Percentiles rank a stretch among this genome's conserved stretches.
These are phyloP conservation scores for Candida andamanensis DNA, from an alignment of 805 yeast species.

Conservation along the genomic window DNA sequence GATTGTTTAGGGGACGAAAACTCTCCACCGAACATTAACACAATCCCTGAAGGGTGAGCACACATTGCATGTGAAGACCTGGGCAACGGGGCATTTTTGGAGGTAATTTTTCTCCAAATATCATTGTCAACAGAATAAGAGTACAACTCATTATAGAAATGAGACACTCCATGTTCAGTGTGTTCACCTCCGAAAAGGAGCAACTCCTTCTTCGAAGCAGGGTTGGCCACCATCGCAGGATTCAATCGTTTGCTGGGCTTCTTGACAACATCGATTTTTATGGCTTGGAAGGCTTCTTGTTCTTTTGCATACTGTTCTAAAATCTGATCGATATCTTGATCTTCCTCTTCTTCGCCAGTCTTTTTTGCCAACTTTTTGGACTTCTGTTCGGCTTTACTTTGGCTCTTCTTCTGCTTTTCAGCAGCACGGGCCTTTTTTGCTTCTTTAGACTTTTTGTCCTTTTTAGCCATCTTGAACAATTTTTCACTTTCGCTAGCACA, in stretches of 20 bases:
- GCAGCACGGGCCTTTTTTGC: constrained; percentile 88
- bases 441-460: constrained; percentile 78
- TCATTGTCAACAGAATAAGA: constrained; percentile 72
- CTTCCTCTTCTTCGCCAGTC: constrained; percentile 75
- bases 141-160: constrained; percentile 77
- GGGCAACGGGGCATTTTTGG: constrained; percentile 87
- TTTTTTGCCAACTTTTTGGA: constrained; percentile 72
- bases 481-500: too few species aligned
- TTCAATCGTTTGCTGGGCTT: constrained; percentile 70
- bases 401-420: constrained; percentile 72
- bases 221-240: constrained; percentile 69
- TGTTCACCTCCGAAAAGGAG: constrained; percentile 88
- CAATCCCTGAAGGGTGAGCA: constrained; percentile 84
- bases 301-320: constrained; percentile 71
- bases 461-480: constrained; percentile 66
- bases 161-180: constrained; percentile 46
- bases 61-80: constrained; percentile 92
- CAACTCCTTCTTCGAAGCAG: constrained; percentile 70
- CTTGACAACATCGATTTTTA: constrained; percentile 51
- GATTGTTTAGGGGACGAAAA: constrained; percentile 94
- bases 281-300: constrained; percentile 73
- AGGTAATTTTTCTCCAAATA: constrained; percentile 71
- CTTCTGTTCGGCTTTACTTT: constrained; percentile 67
- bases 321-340: constrained; percentile 83
- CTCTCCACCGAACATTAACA: constrained; percentile 91